Evolutionary conservation across 805 yeast species (phyloP), one percentile per base, ranked within the genome.

Genomic region (Candida glaebosa): DNA sequence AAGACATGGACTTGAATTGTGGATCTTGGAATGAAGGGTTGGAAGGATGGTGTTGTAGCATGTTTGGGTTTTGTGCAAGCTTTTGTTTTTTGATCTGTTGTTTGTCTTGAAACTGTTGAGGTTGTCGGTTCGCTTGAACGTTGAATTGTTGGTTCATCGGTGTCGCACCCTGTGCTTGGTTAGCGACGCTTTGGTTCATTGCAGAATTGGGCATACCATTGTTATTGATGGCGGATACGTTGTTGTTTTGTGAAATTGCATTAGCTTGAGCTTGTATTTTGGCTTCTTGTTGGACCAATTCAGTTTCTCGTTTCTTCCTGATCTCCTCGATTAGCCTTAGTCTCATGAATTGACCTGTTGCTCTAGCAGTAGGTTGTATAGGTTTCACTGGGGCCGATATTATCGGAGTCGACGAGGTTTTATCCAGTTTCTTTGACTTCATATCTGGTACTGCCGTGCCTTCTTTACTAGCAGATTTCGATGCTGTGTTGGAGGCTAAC

Each of bases 261-360:
- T 28, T 48, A 3, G 67, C 54, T 43, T 64, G 73, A 4, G 64
- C 61, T n/a, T 67, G 69, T 18, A 63, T 63, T 6, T 63, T 62
- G 2, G 72, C 71, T 31, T 67, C 73, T 31, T 65, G 67, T 43
- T 61, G 70, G 1, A 61, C 66, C 47, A 65, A 65, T 38, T 70
- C 73, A 4, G 69, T 60, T 47, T 69, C 73, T 53, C 79, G 77
- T 57, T 85, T 78, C 36, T 85, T 71, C 41, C 95, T 72, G 65
- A 86, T 80, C 62, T 85, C 93, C 60, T 91, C 98, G 44, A 91
- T 84, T 53, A 90, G 88, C 48, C 95, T 75, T 39, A 91, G 68
- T 49, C 98, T 78, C 73, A 87, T 79, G 61, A 93, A 93, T 60
- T 89, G 95, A 34, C 69, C 73, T 6, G 76, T 68, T 1, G 69